These are phyloP conservation scores for Brassica carinata DNA, from an alignment of 345 rosid genomes.

Conservation along the genomic window DNA sequence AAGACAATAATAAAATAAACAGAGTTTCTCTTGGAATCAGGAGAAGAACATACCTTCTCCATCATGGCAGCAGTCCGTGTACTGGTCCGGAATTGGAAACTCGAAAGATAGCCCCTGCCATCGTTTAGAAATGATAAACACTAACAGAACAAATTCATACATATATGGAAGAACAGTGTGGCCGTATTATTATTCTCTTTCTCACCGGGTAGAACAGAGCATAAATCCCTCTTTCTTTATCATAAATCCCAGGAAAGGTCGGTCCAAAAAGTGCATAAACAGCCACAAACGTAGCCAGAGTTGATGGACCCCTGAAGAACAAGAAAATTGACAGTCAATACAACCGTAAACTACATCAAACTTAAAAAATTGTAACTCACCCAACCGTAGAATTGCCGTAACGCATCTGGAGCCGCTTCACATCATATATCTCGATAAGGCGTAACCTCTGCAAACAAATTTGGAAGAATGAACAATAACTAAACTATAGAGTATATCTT, in stretches of 20 bases:
- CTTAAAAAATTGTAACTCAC: conserved; percentile 44
- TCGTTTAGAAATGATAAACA: background rate
- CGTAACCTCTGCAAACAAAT: conserved; percentile 69
- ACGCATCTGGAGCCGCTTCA: conserved; percentile 93
- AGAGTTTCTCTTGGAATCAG: background rate
- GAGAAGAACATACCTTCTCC: conserved; percentile 64
- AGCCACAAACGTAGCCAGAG: conserved; percentile 91
- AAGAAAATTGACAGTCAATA: conserved; percentile 6
- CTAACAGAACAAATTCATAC: conserved; percentile 7
- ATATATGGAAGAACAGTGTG: background rate
- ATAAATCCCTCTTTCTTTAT: conserved; percentile 85
- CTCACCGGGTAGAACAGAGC: conserved; percentile 90
- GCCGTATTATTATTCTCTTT: background rate
- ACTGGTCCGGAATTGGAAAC: conserved; percentile 93
- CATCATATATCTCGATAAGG: conserved; percentile 85
- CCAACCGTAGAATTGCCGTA: conserved; percentile 83
- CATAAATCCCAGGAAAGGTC: conserved; percentile 91
- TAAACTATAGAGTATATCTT: background rate
- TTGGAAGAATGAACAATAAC: conserved; percentile 3
- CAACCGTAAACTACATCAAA: conserved; percentile 13
- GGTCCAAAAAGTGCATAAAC: conserved; percentile 94
- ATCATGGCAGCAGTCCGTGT: conserved; percentile 77
- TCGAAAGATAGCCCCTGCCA: conserved; percentile 95
- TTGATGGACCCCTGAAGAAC: conserved; percentile 70
- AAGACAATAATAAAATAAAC: conserved; percentile 2